Evolutionary conservation across 2,329 filamentous ascomycete genomes (phyloP).

Genomic region (Xylaria hypoxylon): DNA sequence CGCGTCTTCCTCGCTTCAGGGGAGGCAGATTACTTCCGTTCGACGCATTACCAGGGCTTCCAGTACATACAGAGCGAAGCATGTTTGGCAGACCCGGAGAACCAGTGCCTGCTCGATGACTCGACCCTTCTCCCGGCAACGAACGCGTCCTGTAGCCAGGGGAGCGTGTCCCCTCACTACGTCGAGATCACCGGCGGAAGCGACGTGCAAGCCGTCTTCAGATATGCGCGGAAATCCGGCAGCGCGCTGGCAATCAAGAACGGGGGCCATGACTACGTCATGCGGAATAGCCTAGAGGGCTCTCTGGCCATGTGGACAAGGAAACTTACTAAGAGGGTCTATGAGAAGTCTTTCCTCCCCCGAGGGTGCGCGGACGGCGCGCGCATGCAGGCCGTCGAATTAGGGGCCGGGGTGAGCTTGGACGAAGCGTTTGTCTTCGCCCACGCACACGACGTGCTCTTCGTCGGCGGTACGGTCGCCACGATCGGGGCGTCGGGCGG

Average conservation of each 20-base stretch:
- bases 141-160: too few relatives aligned
- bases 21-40: too few relatives aligned
- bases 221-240: background rate
- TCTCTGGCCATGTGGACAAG: background rate
- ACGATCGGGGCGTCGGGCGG: conserved; percentile 16
- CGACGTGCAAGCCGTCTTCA: background rate
- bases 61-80: too few relatives aligned
- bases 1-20: too few relatives aligned
- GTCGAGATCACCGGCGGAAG: background rate
- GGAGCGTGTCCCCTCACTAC: background rate
- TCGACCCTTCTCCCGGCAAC: too few relatives aligned
- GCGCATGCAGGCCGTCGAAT: background rate
- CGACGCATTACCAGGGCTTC: too few relatives aligned
- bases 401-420: background rate
- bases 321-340: background rate
- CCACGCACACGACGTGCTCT: background rate
- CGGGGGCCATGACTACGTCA: background rate
- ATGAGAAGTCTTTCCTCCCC: background rate
- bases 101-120: too few relatives aligned
- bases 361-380: background rate
- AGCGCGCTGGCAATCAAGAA: background rate
- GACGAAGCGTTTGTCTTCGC: conserved; percentile 5
- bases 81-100: too few relatives aligned
- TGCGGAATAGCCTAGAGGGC: background rate
- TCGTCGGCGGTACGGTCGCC: background rate